Percentiles rank a stretch among this genome's conserved stretches.
phyloP scores from a whole-genome alignment of 108 stramenopile genomes.

The Pseudonitzschia multiseries region DNA sequence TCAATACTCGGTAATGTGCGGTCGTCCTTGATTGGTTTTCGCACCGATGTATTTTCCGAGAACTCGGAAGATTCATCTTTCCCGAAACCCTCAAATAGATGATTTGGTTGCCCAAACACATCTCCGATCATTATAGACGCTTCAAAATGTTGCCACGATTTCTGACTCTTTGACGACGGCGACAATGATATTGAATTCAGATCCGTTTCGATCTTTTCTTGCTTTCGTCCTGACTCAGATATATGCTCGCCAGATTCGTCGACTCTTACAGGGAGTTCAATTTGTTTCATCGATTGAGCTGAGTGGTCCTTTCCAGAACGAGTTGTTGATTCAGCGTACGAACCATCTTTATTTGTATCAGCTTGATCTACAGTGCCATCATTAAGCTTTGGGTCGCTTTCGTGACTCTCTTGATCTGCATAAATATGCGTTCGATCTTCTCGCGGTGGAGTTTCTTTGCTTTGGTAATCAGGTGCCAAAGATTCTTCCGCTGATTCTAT shows the following conservation, averaged over 20 bases:
- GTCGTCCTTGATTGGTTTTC: neutral
- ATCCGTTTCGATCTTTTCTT: neutral
- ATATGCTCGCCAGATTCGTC: too few relatives aligned
- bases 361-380: neutral
- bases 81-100: conserved; percentile 19
- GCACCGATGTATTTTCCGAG: neutral
- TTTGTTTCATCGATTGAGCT: neutral
- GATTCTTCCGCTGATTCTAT: too few relatives aligned
- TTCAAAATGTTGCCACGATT: conserved; percentile 16
- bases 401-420: too few relatives aligned
- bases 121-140: conserved; percentile 34
- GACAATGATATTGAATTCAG: neutral
- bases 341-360: neutral
- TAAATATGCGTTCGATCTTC: neutral
- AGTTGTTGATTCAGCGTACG: neutral
- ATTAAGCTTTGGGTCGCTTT: neutral
- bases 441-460: neutral
- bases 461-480: neutral
- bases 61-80: neutral
- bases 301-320: neutral
- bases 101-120: conserved; percentile 36
- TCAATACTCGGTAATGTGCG: neutral
- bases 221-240: too few relatives aligned
- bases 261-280: neutral
- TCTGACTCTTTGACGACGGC: neutral